phyloP scores from a whole-genome alignment of 306 rosid species.

The Cajanus cajan region DNA sequence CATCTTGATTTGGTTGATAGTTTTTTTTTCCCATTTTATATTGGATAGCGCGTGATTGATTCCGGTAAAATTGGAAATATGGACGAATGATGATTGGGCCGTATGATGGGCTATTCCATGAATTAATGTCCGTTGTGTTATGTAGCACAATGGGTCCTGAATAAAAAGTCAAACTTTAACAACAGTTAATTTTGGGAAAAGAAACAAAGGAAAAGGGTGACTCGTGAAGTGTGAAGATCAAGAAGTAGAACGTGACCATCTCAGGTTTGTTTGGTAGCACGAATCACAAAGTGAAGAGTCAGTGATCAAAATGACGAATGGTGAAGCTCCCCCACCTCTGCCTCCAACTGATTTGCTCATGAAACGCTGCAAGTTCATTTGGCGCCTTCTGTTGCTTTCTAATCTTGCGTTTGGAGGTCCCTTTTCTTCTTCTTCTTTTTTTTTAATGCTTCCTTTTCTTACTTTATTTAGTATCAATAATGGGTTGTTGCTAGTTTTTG shows the following conservation, averaged over 20 bases:
- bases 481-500: neutral
- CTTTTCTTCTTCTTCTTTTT: neutral
- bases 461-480: neutral
- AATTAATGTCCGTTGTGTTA: too few relatives aligned
- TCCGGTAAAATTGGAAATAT: neutral
- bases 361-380: conserved; percentile 62
- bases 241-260: conserved; percentile 22
- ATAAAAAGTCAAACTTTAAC: neutral
- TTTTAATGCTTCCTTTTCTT: neutral
- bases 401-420: conserved; percentile 86
- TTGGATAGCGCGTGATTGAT: neutral
- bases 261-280: neutral
- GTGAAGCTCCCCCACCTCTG: conserved; percentile 37
- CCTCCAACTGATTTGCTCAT: conserved; percentile 40
- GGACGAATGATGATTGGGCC: conserved; percentile 1
- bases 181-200: too few relatives aligned
- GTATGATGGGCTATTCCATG: neutral
- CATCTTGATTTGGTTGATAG: too few relatives aligned
- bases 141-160: neutral
- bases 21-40: too few relatives aligned
- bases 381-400: conserved; percentile 77
- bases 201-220: neutral
- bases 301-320: conserved; percentile 21
- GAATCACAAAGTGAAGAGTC: neutral
- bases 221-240: neutral